Conservation (phyloP, 352 stramenopile genomes). For the Salisapilia sapeloensis region DNA sequence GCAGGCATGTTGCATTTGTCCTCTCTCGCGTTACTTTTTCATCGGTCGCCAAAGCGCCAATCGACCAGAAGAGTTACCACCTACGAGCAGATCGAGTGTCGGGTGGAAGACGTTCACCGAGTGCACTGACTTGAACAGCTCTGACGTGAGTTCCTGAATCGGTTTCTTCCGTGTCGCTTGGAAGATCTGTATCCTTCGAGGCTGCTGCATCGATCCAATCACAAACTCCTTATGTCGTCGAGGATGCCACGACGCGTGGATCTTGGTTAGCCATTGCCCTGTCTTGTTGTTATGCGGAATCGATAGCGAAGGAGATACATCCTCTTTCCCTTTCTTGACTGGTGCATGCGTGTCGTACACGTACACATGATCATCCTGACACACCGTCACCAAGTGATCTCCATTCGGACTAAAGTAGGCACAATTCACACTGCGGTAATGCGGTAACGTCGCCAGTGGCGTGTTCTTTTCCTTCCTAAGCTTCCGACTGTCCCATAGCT, state of each 20-base stretch:
- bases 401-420: conserved; percentile 71
- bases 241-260: conserved; percentile 66
- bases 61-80: conserved; percentile 62
- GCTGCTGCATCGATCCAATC: conserved; percentile 68
- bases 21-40: too few species aligned
- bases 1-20: neutral
- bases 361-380: conserved; percentile 67
- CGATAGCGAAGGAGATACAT: conserved; percentile 12
- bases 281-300: conserved; percentile 80
- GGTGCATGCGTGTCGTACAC: conserved; percentile 36
- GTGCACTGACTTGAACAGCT: conserved; percentile 64
- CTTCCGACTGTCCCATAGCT: conserved; percentile 63
- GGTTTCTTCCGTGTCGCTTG: conserved; percentile 36
- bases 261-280: conserved; percentile 75
- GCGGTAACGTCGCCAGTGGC: conserved; percentile 36
- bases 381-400: conserved; percentile 56
- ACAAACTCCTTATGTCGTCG: conserved; percentile 61
- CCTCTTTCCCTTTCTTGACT: conserved; percentile 8
- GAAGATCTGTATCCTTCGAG: conserved; percentile 72
- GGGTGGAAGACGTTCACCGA: conserved; percentile 81
- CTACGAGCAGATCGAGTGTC: conserved; percentile 38
- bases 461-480: conserved; percentile 16
- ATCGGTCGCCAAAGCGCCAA: conserved; percentile 34
- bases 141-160: conserved; percentile 46
- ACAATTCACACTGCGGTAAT: conserved; percentile 71